Evolutionary conservation across 805 yeast species (phyloP), one percentile per base, ranked within the genome.

Genomic region (Cyberlindnera americana): DNA sequence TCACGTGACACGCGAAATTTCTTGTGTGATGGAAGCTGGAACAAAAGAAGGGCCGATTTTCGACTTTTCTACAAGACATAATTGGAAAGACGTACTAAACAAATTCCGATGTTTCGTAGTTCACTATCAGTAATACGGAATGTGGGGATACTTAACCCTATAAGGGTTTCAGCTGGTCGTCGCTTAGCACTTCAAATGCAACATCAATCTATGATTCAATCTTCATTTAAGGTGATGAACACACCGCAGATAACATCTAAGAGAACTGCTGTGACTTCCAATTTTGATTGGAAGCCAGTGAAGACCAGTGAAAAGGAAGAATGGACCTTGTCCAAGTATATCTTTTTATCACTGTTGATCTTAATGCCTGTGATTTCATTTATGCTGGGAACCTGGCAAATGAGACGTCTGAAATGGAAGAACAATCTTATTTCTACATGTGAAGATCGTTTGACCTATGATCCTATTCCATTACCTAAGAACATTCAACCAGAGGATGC

Each of bases 381-480:
- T 58, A 81, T 80, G 33, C 66, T 93, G 31, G 99, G 98, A 2
- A 75, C 89, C 40, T 93, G 99, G 99, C 99, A 93, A 65, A 78
- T 86, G 33, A 69, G 77, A 52, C 71, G 99, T 48, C 65, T 93
- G 35, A 70, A 76, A 44, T 93, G 99, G 99, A 93, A 93, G 60
- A 83, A 80, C 18, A 76, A 81, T 46, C 69, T 93, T 46, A 83
- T 93, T 45, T 82, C 95, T 3, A 73, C 75, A 16, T 81, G 91
- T 54, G 97, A 93, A 60, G 88, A 86, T 53, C 68, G 90, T 47
- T 65, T 93, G 50, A 79, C 90, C 0, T 75, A 76, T 41, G 79
- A 81, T 3, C 83, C 96, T 0, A 65, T 81, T 17, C 81, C 81
- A 5, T 63, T 91, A 23, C 97, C 97, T 0, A 70, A 73, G 35